Evolutionary conservation across 495 filamentous ascomycete genomes (phyloP).

Genomic region (Bryoglossum gracile): DNA sequence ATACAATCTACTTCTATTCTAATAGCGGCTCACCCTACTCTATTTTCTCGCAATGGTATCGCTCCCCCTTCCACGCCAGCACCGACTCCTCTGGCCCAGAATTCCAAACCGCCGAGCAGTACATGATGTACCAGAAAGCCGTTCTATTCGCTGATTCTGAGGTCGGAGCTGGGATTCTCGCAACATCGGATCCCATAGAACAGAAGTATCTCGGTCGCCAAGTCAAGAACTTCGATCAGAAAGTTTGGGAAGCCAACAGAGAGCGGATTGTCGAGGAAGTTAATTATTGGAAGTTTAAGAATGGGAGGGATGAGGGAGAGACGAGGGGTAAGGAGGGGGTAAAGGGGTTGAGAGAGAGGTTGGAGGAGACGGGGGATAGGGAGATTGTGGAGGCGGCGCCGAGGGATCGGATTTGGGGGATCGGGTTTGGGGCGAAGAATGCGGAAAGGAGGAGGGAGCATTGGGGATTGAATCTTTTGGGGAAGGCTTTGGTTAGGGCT

Average conservation of each 20-base stretch:
- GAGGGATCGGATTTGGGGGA: slow-evolving; percentile 58
- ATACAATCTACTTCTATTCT: no score
- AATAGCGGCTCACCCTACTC: no score
- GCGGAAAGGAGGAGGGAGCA: slow-evolving; percentile 38
- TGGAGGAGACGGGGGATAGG: slow-evolving; percentile 50
- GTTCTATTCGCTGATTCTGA: slow-evolving; percentile 41
- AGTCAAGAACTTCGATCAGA: slow-evolving; percentile 46
- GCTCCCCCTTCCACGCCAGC: slow-evolving; percentile 8
- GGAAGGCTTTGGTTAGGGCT: slow-evolving; percentile 34
- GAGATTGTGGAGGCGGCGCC: slow-evolving; percentile 60
- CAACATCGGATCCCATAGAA: slow-evolving; percentile 31
- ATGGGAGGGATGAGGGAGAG: slow-evolving; percentile 35
- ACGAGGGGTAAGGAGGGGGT: slow-evolving; percentile 43
- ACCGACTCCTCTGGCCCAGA: neutral
- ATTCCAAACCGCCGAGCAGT: slow-evolving; percentile 25
- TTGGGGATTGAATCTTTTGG: slow-evolving; percentile 65
- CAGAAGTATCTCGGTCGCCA: slow-evolving; percentile 51
- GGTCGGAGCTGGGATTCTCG: slow-evolving; percentile 36
- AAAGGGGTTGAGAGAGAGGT: slow-evolving; percentile 45
- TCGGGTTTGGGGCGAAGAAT: slow-evolving; percentile 48
- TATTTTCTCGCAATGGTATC: slow-evolving; percentile 20
- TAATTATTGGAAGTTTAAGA: slow-evolving; percentile 51
- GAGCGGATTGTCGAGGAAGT: slow-evolving; percentile 52
- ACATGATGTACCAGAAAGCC: slow-evolving; percentile 61
- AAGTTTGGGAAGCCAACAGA: slow-evolving; percentile 46